Base-by-base conservation (phyloP, 2,329 filamentous ascomycete species). In the Amylocarpus encephaloides region DNA sequence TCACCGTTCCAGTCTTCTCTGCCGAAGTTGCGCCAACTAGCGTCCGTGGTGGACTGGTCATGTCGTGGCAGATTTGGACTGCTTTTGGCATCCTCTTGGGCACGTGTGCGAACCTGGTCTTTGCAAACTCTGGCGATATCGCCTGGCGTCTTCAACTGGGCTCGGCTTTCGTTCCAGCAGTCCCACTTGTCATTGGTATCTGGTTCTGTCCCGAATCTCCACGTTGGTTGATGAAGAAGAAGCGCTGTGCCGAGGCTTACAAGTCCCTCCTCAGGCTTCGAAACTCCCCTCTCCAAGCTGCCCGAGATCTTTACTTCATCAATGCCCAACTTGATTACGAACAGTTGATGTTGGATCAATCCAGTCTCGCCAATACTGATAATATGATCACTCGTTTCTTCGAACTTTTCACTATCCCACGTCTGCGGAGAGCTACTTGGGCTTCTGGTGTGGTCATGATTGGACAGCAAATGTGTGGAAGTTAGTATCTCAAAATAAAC, bases 381-480 rank as follows among this genome's bases (percentile, higher is more conserved):
- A 82, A 75, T 66, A 83, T 85, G 60, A 32, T 80, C 44, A 77
- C 71, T 18, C 79, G 85, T 13, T 82, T 88, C 56, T 59, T 75
- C 34, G 78, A 88, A 62, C 70, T 85, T 1, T 85, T 88, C 61
- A 85, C 80, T 10, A 76, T 88, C 50, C 82, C 85, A 1, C 78
- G 85, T 42, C 73, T 86, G 10, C 78, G 83, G 12, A 77, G 84
- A 36, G 89, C 89, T 2, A 91, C 83, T 3, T 74, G 86, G 29
- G 88, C 88, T 5, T 85, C 87, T 1, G 86, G 83, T 56, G 80
- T 82, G 1, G 86, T 92, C 58, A 94, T 94, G 88, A 82, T 64
- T 44, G 60, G 59, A 1, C 63, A 65, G 47, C 62, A 65, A 33
- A 66, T 65, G 57, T 64, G 35, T 30, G 58, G 58, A 34, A 58